Evolutionary conservation across 352 stramenopile genomes (phyloP).

Genomic region (Phytophthora quininea): DNA sequence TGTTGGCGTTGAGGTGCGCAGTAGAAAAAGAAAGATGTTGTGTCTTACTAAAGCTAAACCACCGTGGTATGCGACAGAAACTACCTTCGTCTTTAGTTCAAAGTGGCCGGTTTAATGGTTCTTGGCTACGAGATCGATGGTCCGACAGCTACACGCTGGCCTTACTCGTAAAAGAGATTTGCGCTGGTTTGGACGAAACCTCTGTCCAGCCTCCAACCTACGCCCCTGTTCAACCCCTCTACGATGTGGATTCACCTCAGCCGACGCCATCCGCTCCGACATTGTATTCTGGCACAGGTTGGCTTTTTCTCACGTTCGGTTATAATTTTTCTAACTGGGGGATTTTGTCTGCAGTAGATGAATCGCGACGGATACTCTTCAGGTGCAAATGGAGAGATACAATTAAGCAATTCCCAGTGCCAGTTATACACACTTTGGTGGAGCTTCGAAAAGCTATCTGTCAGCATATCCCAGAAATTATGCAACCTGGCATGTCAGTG

Average conservation of each 20-base stretch:
- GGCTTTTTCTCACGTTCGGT: background rate
- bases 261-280: constrained; percentile 46
- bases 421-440: constrained; percentile 27
- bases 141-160: constrained; percentile 54
- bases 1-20: constrained; percentile 47
- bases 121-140: constrained; percentile 67
- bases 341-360: background rate
- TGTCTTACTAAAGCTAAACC: background rate
- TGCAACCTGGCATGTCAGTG: constrained; percentile 30
- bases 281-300: constrained; percentile 27
- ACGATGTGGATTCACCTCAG: constrained; percentile 16
- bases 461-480: constrained; percentile 45
- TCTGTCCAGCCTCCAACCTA: background rate
- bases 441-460: constrained; percentile 45
- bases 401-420: constrained; percentile 50
- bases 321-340: background rate
- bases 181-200: constrained; percentile 30
- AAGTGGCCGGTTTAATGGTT: constrained; percentile 46
- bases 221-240: constrained; percentile 26
- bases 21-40: background rate
- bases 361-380: constrained; percentile 46
- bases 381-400: constrained; percentile 72
- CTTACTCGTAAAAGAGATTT: constrained; percentile 59
- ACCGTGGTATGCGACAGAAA: constrained; percentile 30
- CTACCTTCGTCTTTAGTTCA: constrained; percentile 42